phyloP scores from a whole-genome alignment of 129 eudicot species.

The Solidago caesia region DNA sequence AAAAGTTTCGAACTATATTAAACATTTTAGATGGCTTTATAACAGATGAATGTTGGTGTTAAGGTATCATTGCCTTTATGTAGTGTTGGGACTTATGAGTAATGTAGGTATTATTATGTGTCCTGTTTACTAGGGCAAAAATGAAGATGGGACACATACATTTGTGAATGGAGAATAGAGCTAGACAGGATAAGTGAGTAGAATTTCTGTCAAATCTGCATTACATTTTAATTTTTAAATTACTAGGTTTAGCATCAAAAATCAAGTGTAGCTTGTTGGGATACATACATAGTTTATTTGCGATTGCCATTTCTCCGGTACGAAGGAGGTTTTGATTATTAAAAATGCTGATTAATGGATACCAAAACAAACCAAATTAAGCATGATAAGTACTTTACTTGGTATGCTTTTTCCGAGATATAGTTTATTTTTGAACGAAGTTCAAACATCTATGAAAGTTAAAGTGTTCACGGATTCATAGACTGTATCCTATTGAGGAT shows the following conservation, averaged over 20 bases:
- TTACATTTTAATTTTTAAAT: constrained; percentile 1
- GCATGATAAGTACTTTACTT: constrained; percentile 6
- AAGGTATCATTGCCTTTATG: background rate
- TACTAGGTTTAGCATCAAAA: background rate
- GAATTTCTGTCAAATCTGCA: background rate
- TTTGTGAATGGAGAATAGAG: background rate
- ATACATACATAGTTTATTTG: too few relatives aligned
- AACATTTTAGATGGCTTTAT: constrained; percentile 1
- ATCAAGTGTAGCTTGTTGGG: background rate
- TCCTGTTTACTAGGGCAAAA: background rate
- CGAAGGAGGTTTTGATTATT: background rate
- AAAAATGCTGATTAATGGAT: background rate
- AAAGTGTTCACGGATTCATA: background rate
- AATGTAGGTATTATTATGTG: constrained; percentile 6
- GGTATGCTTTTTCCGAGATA: constrained; percentile 5
- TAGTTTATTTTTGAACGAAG: background rate
- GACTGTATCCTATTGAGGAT: background rate
- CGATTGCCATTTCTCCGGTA: too few relatives aligned
- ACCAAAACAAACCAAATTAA: constrained; percentile 2
- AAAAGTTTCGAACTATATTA: background rate
- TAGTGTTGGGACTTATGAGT: background rate
- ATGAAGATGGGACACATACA: constrained; percentile 15
- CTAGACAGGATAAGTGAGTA: background rate
- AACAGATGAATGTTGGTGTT: too few relatives aligned
- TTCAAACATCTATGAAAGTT: background rate